These are phyloP conservation scores for Apophysomyces variabilis DNA, from an alignment of 371 early-diverging fungal species.

Conservation along the genomic window DNA sequence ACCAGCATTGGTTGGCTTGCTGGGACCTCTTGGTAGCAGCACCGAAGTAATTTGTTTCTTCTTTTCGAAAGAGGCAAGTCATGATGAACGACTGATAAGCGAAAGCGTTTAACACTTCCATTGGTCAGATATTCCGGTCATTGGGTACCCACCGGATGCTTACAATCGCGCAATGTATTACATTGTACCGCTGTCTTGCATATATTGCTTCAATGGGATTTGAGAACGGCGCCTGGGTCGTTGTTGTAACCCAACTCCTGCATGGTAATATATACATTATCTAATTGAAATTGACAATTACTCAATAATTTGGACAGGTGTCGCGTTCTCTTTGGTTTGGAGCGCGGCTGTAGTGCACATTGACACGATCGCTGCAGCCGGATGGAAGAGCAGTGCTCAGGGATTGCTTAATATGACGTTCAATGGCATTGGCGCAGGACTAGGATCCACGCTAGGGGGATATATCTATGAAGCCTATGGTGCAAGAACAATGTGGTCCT, in stretches of 20 bases:
- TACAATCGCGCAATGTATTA: constrained; percentile 26
- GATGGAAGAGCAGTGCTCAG: constrained; percentile 34
- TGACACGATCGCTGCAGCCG: constrained; percentile 31
- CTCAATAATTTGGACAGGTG: constrained; percentile 15
- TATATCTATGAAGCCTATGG: constrained; percentile 34
- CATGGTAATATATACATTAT: constrained; percentile 31
- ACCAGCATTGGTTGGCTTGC: constrained; percentile 31
- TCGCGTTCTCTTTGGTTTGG: constrained; percentile 35
- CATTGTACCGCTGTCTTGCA: constrained; percentile 28
- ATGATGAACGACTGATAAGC: background rate
- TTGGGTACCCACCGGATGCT: constrained; percentile 36
- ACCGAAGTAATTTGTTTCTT: constrained; percentile 41
- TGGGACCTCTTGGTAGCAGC: constrained; percentile 42
- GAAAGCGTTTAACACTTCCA: background rate
- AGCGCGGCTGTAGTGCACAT: constrained; percentile 43
- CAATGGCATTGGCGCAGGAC: constrained; percentile 40
- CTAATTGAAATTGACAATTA: background rate
- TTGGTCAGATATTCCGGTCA: constrained; percentile 23
- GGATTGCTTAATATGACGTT: constrained; percentile 39
- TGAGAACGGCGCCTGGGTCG: constrained; percentile 28
- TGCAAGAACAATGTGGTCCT: constrained; percentile 31
- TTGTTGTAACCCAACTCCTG: constrained; percentile 28
- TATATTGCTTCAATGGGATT: constrained; percentile 27
- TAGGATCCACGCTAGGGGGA: constrained; percentile 34
- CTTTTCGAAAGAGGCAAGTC: constrained; percentile 37